Evolutionary conservation across 148 eudicot species (phyloP), one percentile per base, ranked within the genome.

Genomic region (Amaranthus hypochondriacus): DNA sequence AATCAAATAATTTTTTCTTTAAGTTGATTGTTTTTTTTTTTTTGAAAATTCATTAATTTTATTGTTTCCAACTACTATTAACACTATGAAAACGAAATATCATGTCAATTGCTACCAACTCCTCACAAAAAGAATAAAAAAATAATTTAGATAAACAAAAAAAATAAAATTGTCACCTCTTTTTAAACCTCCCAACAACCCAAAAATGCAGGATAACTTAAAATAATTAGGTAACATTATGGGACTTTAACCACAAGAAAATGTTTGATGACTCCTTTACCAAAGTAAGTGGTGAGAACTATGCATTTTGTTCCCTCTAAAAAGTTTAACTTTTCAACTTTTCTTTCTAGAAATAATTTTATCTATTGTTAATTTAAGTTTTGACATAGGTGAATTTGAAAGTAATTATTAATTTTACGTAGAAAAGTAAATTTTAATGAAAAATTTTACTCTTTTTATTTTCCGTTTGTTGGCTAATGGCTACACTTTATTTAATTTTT

Each of bases 171-270:
- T 28, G 39, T 28, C 39, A 14, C 15, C 0, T 11, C 12, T 64
- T 63, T 74, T 48, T 46, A 28, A 28, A 28, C 39, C 39, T n/a
- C 13, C 18, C 57, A 51, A 50, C 66, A 64, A 72, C 73, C 69
- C 9, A 78, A 68, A 28, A 55, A 18, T 2, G 74, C 49, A 43
- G 68, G 81, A 75, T 79, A 79, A 79, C 82, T 75, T 79, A 79
- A 79, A 75, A 70, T 48, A 79, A 79, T 48, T 79, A 47, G 82
- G 62, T 75, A 79, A 79, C 82, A 79, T 79, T 70, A 79, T 79
- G 78, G 82, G 75, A 75, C 82, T 79, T 79, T 70, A 79, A 79
- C 78, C 75, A 75, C 72, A 79, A 75, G 72, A 75, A 75, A 79
- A 63, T 79, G 82, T 79, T 75, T 48, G 71, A 70, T 56, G 43